Conservation (phyloP, 2,329 filamentous ascomycete species). For the Monilinia fructicola region DNA sequence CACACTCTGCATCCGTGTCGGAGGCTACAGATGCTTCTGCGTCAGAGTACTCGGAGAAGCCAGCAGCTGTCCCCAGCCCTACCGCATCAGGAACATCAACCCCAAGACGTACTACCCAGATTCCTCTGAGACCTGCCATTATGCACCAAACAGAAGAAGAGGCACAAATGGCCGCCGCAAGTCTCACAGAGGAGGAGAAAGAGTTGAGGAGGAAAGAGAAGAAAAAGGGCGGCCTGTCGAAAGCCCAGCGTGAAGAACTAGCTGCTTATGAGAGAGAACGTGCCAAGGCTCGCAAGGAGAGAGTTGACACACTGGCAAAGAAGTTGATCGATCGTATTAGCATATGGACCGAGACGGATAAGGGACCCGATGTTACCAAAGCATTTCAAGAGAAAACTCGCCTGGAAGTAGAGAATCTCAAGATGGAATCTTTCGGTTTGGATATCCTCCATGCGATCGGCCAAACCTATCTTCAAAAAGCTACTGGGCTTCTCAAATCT, state of each 20-base stretch:
- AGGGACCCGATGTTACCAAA: constrained; percentile 75
- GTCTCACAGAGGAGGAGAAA: constrained; percentile 70
- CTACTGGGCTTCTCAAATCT: constrained; percentile 81
- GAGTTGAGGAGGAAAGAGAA: constrained; percentile 78
- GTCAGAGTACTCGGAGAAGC: constrained; percentile 23
- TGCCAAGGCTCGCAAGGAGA: constrained; percentile 79
- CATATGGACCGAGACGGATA: constrained; percentile 97
- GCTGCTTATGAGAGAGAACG: constrained; percentile 86
- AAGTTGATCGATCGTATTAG: constrained; percentile 89
- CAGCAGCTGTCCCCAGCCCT: constrained; percentile 30
- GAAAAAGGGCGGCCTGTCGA: constrained; percentile 82
- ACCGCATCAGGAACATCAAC: constrained; percentile 45
- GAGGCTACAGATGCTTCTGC: constrained; percentile 29
- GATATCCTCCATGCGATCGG: constrained; percentile 96
- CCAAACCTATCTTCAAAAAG: constrained; percentile 84
- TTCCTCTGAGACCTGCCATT: constrained; percentile 80
- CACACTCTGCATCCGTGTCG: constrained; percentile 30
- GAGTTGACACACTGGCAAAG: constrained; percentile 76
- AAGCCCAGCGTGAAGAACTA: constrained; percentile 91
- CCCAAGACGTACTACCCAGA: constrained; percentile 44
- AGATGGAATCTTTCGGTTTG: constrained; percentile 98
- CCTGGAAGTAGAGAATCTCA: constrained; percentile 94
- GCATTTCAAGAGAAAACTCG: constrained; percentile 94
- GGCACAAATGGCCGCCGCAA: constrained; percentile 61
- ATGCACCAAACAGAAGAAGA: constrained; percentile 86